These are phyloP conservation scores for Hippophae gyantsensis DNA, from an alignment of 306 rosid genomes.

Conservation along the genomic window DNA sequence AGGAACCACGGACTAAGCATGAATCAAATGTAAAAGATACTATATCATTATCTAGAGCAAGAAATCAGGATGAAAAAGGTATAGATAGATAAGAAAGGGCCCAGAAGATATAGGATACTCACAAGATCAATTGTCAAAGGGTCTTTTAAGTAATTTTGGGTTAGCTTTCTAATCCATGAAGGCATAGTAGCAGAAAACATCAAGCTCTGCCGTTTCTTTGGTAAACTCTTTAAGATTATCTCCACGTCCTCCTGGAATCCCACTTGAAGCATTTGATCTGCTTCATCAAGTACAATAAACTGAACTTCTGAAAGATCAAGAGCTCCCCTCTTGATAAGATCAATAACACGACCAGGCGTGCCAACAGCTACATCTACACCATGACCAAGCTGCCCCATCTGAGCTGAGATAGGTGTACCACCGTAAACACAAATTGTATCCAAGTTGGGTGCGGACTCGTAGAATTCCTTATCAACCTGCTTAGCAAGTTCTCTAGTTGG, in stretches of 20 bases:
- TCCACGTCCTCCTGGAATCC: conserved; percentile 97
- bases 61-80: neutral
- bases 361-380: conserved; percentile 98
- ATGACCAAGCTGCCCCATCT: conserved; percentile 78
- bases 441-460: conserved; percentile 72
- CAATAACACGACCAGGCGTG: conserved; percentile 92
- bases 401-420: conserved; percentile 72
- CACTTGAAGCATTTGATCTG: conserved; percentile 98
- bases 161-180: conserved; percentile 64
- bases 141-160: conserved; percentile 60
- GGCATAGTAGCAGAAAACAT: conserved; percentile 99
- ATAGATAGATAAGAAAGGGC: neutral
- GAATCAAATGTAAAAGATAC: too few species aligned
- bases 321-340: conserved; percentile 79
- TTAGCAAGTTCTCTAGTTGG: conserved; percentile 88
- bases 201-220: conserved; percentile 71
- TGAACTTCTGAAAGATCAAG: conserved; percentile 75
- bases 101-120: conserved; percentile 28
- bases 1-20: too few species aligned
- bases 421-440: conserved; percentile 92
- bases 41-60: neutral
- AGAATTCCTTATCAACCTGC: conserved; percentile 87
- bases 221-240: conserved; percentile 67
- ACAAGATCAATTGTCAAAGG: conserved; percentile 84
- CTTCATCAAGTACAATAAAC: conserved; percentile 87